Evolutionary conservation across 1,284 basidiomycete genomes (phyloP).

Genomic region (Malassezia psittaci): DNA sequence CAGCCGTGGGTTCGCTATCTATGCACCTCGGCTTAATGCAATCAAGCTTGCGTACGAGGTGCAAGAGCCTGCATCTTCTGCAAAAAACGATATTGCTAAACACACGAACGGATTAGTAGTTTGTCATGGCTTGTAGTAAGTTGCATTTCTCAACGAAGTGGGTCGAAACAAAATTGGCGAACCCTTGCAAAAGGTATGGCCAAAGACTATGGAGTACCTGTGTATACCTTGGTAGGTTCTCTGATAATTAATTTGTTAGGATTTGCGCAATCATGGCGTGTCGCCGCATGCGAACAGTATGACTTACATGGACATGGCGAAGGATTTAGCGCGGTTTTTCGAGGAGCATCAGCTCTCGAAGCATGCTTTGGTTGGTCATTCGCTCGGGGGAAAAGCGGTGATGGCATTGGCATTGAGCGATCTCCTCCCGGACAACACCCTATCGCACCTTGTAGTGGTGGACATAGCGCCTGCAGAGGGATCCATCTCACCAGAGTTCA

Average conservation of each 20-base stretch:
- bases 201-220: conserved; percentile 55
- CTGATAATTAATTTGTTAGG: conserved; percentile 50
- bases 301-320: conserved; percentile 62
- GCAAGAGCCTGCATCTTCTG: conserved; percentile 5
- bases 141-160: conserved; percentile 40
- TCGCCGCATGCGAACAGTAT: conserved; percentile 64
- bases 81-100: conserved; percentile 21
- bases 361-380: conserved; percentile 69
- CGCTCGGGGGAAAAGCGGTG: conserved; percentile 80
- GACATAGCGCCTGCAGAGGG: conserved; percentile 68
- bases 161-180: conserved; percentile 70
- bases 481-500: conserved; percentile 56
- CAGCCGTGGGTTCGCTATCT: too few relatives aligned
- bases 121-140: conserved; percentile 50
- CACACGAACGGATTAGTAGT: conserved; percentile 48
- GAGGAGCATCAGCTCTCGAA: conserved; percentile 49
- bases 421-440: conserved; percentile 47
- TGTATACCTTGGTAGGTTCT: conserved; percentile 60
- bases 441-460: conserved; percentile 63
- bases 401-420: conserved; percentile 64
- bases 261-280: conserved; percentile 70
- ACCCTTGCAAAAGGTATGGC: conserved; percentile 61
- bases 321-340: conserved; percentile 58
- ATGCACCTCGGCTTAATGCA: neutral
- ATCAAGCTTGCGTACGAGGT: conserved; percentile 9